Conservation (phyloP, 371 early-diverging fungal species). For the Mucor circinelloides region DNA sequence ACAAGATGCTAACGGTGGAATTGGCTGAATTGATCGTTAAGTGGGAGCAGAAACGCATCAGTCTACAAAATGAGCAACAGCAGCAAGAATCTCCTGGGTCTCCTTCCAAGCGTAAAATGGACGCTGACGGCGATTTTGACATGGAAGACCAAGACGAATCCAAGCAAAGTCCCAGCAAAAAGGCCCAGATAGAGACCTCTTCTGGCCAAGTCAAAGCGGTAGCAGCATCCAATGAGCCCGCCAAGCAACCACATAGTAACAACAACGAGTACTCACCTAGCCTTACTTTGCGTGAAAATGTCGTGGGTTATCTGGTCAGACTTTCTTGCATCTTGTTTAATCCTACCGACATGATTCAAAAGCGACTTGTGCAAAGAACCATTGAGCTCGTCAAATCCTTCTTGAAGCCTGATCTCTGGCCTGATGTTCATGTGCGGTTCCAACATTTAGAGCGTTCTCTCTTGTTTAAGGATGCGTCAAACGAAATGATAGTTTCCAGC, state of each 20-base stretch:
- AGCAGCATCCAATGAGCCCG: background rate
- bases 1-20: conserved; percentile 85
- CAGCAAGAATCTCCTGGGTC: conserved; percentile 10
- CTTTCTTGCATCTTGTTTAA: conserved; percentile 71
- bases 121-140: conserved; percentile 2
- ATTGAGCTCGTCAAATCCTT: conserved; percentile 66
- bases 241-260: background rate
- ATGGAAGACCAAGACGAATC: background rate
- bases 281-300: conserved; percentile 63
- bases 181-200: conserved; percentile 30
- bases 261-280: conserved; percentile 55
- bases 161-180: conserved; percentile 27
- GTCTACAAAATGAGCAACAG: conserved; percentile 15
- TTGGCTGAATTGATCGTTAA: conserved; percentile 85
- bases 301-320: conserved; percentile 72
- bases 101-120: conserved; percentile 31
- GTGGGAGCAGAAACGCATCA: conserved; percentile 78
- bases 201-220: conserved; percentile 31
- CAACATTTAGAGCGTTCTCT: conserved; percentile 52
- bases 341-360: conserved; percentile 48
- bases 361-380: conserved; percentile 61
- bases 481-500: conserved; percentile 41
- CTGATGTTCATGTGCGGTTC: conserved; percentile 61
- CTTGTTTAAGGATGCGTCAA: conserved; percentile 39
- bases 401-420: conserved; percentile 61